Percentiles rank a stretch among this genome's conserved stretches.
These are phyloP conservation scores for Terana coerulea DNA, from an alignment of 768 basidiomycete species.

Conservation along the genomic window DNA sequence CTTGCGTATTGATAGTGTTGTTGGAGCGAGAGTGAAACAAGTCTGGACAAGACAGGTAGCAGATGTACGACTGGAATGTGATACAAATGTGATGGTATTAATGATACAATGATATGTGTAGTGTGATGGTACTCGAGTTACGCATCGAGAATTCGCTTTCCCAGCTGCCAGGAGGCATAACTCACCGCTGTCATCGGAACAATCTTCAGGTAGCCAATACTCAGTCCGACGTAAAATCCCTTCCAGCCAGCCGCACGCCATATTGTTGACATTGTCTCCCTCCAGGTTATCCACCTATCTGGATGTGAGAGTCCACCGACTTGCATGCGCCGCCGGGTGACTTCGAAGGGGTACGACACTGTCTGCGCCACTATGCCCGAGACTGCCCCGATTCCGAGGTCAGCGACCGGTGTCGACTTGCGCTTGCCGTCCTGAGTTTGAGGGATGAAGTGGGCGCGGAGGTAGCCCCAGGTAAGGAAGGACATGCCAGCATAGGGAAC, in stretches of 20 bases:
- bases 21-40: too few relatives aligned
- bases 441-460: slow-evolving; percentile 58
- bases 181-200: slow-evolving; percentile 95
- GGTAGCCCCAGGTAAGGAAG: slow-evolving; percentile 87
- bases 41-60: too few relatives aligned
- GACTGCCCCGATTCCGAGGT: slow-evolving; percentile 80
- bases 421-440: slow-evolving; percentile 32
- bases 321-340: slow-evolving; percentile 90
- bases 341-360: slow-evolving; percentile 91
- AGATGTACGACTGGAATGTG: too few relatives aligned
- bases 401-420: slow-evolving; percentile 43
- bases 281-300: slow-evolving; percentile 73
- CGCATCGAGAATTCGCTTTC: slow-evolving; percentile 48
- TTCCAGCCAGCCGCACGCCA: slow-evolving; percentile 70
- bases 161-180: slow-evolving; percentile 86
- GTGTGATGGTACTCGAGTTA: too few relatives aligned
- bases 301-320: slow-evolving; percentile 83
- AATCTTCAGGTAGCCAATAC: slow-evolving; percentile 91
- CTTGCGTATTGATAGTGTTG: too few relatives aligned
- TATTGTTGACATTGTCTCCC: slow-evolving; percentile 69
- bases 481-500: slow-evolving; percentile 94
- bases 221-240: slow-evolving; percentile 89
- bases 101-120: too few relatives aligned
- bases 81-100: too few relatives aligned
- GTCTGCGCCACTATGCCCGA: slow-evolving; percentile 87